phyloP scores from a whole-genome alignment of 345 rosid species.

The Isatis tinctoria region DNA sequence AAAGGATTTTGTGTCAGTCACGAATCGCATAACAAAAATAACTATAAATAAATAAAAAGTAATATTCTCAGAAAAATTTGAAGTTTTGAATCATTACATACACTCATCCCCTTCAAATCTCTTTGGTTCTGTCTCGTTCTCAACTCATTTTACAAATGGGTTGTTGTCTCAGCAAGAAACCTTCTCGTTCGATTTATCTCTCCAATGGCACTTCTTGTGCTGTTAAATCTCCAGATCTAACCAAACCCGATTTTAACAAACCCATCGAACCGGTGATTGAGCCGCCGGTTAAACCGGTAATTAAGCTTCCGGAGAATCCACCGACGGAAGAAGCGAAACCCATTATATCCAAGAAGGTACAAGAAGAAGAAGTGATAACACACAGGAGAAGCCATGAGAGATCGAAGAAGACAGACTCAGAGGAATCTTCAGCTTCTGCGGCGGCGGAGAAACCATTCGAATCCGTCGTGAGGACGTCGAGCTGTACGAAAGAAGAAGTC shows the following conservation, averaged over 20 bases:
- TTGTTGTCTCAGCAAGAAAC: constrained; percentile 57
- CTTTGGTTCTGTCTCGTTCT: not conserved
- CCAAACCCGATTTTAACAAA: not conserved
- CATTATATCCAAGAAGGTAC: not conserved
- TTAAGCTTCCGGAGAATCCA: not conserved
- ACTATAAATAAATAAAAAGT: not conserved
- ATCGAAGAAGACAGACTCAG: constrained; percentile 29
- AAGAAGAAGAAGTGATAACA: constrained; percentile 37
- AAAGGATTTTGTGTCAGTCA: not conserved
- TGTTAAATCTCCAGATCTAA: not conserved
- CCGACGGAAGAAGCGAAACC: not conserved
- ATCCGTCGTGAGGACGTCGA: constrained; percentile 4
- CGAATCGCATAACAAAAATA: not conserved
- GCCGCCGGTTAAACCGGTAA: not conserved
- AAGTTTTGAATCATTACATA: constrained; percentile 1
- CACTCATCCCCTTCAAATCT: not conserved
- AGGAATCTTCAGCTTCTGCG: constrained; percentile 3
- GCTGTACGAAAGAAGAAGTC: constrained; percentile 50
- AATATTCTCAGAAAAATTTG: not conserved
- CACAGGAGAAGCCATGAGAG: constrained; percentile 77
- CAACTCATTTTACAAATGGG: constrained; percentile 42
- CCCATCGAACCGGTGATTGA: constrained; percentile 10
- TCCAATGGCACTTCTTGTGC: not conserved
- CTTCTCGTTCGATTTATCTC: constrained; percentile 13
- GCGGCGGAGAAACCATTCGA: constrained; percentile 11